Evolutionary conservation across 805 yeast species (phyloP).

Genomic region (Yarrowia sp.): DNA sequence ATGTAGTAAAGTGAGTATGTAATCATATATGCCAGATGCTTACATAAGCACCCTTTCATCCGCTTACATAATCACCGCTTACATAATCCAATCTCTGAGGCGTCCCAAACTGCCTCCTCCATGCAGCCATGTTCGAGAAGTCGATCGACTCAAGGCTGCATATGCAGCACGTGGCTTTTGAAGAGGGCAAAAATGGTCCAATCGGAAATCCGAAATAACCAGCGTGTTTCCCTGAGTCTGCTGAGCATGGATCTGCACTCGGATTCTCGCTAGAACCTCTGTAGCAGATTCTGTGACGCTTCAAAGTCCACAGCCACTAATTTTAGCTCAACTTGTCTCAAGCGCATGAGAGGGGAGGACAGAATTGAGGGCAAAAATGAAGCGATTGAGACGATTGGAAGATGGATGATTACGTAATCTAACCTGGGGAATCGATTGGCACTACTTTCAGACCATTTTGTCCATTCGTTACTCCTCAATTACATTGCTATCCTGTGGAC

Average conservation of each 20-base stretch:
- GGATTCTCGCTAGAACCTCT: not conserved
- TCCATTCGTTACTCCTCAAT: too few species aligned
- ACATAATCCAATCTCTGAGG: not conserved
- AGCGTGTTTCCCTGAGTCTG: not conserved
- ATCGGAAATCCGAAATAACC: not conserved
- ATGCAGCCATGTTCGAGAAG: conserved; percentile 27
- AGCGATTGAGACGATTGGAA: not conserved
- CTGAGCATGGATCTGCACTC: not conserved
- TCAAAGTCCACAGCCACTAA: not conserved
- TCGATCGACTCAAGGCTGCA: conserved; percentile 6
- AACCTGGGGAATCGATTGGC: too few species aligned
- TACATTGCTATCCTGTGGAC: too few species aligned
- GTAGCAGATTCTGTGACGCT: not conserved
- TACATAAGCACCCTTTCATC: too few species aligned
- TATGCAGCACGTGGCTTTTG: conserved; percentile 1
- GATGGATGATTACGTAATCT: too few species aligned
- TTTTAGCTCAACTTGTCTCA: conserved; percentile 1
- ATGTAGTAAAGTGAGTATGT: too few species aligned
- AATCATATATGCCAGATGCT: too few species aligned
- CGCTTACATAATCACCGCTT: too few species aligned
- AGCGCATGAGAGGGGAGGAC: not conserved
- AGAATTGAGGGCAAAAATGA: too few species aligned
- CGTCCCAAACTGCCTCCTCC: not conserved
- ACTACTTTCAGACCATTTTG: too few species aligned
- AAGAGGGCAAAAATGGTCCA: not conserved